Evolutionary conservation across 257 asterid genomes (phyloP), one percentile per base, ranked within the genome.

Genomic region (Salvia splendens): DNA sequence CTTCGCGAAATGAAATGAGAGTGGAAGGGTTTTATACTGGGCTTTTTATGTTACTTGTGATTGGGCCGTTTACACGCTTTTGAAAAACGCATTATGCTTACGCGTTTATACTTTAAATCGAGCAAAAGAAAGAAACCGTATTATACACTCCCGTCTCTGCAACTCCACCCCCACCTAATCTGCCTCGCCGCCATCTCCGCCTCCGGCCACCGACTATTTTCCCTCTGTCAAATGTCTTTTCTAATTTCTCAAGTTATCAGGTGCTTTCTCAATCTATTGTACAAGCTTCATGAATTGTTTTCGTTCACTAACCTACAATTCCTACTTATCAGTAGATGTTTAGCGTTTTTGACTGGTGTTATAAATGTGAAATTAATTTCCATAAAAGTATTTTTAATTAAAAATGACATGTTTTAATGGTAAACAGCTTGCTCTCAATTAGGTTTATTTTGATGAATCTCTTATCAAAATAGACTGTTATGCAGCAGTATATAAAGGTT

Each of bases 121-220:
- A 24, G 30, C 30, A 2, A 40, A 38, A 7, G 8, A 7, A 40
- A 40, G 8, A 7, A 40, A 2, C 9, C 9, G 9, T 40, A 40
- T 8, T 38, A 40, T 7, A 40, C 8, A 40, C 8, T 1, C 0
- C 45, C 1, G 11, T 7, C 45, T 38, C 45, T 40, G 45, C 42
- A 38, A 38, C 42, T 5, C 42, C 42, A 35, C 40, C 40, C 3
- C 40, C 40, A 5, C 42, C 42, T 6, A 5, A 5, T 38, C 42
- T 6, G 42, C 42, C 42, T 0, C 9, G 45, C 36, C 6, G 72
- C 78, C 60, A 70, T 87, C 46, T 61, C 85, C 6, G 59, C 64
- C 41, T 74, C 85, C 89, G 78, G 85, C 73, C 73, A 83, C 84
- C 65, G 95, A 87, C 70, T 64, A 89, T 5, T 84, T 73, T 71